phyloP scores from a whole-genome alignment of 2,329 filamentous ascomycete genomes.

The Colletotrichum sublineola region DNA sequence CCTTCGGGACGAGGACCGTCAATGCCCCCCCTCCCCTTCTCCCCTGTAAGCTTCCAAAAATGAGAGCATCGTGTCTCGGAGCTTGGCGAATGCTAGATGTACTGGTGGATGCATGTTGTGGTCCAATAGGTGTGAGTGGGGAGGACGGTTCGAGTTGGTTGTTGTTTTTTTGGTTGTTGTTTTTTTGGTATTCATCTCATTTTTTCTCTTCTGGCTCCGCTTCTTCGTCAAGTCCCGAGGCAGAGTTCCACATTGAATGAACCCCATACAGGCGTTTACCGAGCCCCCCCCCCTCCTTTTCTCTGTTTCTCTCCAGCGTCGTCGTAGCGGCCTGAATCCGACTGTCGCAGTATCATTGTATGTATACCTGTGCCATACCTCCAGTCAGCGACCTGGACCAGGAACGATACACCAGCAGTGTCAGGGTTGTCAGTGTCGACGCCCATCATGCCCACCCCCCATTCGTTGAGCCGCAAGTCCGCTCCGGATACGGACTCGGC shows the following conservation, averaged over 20 bases:
- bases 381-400: too few relatives aligned
- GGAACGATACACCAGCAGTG: too few relatives aligned
- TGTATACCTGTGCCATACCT: too few relatives aligned
- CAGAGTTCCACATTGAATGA: neutral
- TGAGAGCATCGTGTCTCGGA: conserved; percentile 22
- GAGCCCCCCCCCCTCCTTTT: neutral
- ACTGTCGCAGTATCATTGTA: too few relatives aligned
- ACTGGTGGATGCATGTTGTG: neutral
- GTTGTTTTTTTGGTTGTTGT: too few relatives aligned
- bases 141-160: too few relatives aligned
- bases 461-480: conserved; percentile 7
- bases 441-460: too few relatives aligned
- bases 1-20: neutral
- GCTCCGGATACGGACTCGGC: conserved; percentile 25
- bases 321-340: neutral
- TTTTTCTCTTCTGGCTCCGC: too few relatives aligned
- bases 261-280: neutral
- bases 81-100: neutral
- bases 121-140: too few relatives aligned
- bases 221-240: too few relatives aligned
- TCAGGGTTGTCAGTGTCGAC: too few relatives aligned
- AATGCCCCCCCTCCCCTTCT: neutral
- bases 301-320: neutral
- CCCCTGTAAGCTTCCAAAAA: conserved; percentile 10
- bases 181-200: too few relatives aligned